Evolutionary conservation across 805 yeast genomes (phyloP).

Genomic region (Kluyveromyces starmeri): DNA sequence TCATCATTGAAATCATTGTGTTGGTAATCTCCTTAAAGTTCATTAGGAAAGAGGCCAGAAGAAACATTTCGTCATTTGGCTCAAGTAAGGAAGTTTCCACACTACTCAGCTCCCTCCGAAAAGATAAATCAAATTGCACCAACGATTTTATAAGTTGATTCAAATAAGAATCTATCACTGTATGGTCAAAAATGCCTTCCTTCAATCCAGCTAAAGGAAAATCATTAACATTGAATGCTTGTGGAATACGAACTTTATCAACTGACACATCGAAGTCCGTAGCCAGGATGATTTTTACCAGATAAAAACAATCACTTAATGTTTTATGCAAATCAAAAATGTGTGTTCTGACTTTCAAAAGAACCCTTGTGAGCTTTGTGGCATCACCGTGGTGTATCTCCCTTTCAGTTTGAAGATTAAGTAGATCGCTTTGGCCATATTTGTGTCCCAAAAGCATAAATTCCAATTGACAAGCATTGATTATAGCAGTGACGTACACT

Average conservation of each 20-base stretch:
- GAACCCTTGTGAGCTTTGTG: constrained; percentile 23
- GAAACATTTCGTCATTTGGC: constrained; percentile 43
- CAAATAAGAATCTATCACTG: constrained; percentile 22
- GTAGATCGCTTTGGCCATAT: constrained; percentile 10
- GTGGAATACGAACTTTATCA: constrained; percentile 12
- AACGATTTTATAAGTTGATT: constrained; percentile 25
- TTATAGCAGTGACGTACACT: constrained; percentile 33
- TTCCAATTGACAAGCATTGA: constrained; percentile 41
- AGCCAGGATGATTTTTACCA: constrained; percentile 29
- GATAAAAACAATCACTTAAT: constrained; percentile 28
- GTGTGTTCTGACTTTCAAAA: constrained; percentile 26
- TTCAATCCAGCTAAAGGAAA: constrained; percentile 10
- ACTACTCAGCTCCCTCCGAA: constrained; percentile 29
- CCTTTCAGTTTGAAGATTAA: constrained; percentile 18
- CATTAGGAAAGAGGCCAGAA: constrained; percentile 41
- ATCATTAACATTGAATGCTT: constrained; percentile 11
- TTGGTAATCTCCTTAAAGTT: constrained; percentile 36
- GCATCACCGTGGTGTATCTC: constrained; percentile 33
- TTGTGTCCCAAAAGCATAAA: constrained; percentile 29
- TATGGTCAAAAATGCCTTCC: constrained; percentile 15
- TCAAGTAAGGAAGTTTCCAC: constrained; percentile 28
- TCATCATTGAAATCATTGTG: constrained; percentile 26
- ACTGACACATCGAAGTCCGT: constrained; percentile 35
- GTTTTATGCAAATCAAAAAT: constrained; percentile 29
- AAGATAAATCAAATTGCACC: constrained; percentile 28